These are phyloP conservation scores for Metschnikowia matae DNA, from an alignment of 805 yeast genomes.

Conservation along the genomic window DNA sequence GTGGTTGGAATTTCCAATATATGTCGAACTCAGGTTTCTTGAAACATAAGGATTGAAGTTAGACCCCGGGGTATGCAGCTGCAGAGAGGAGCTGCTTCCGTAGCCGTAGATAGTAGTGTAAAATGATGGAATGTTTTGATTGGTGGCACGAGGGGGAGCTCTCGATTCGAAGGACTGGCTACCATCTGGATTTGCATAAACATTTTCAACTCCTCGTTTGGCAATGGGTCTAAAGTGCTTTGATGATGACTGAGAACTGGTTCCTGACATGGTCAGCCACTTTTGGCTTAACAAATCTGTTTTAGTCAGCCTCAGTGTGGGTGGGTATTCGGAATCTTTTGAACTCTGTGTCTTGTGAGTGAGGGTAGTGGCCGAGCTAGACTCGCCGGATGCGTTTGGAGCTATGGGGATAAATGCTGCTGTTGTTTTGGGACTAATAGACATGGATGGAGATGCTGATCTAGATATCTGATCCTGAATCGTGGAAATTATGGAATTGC, in stretches of 20 bases:
- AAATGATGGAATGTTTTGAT: not conserved
- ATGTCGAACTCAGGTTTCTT: not conserved
- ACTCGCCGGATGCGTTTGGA: not conserved
- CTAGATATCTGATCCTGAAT: constrained; percentile 12
- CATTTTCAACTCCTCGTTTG: not conserved
- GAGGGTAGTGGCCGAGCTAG: not conserved
- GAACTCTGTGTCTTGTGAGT: not conserved
- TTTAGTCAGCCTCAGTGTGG: not conserved
- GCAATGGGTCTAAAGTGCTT: not conserved
- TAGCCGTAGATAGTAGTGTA: not conserved
- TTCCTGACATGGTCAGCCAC: not conserved
- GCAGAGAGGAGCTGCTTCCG: not conserved
- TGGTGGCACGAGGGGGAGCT: not conserved
- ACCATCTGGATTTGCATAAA: not conserved
- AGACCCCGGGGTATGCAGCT: not conserved
- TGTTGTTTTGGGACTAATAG: not conserved
- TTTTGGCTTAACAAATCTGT: not conserved
- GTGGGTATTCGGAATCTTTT: not conserved
- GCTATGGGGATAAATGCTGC: not conserved
- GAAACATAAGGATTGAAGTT: not conserved
- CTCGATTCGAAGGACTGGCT: not conserved
- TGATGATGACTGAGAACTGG: not conserved
- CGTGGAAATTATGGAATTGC: constrained; percentile 8
- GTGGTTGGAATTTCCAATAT: not conserved
- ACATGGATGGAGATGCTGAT: constrained; percentile 6